These are phyloP conservation scores for Globisporangium cystogenes DNA, from an alignment of 352 stramenopile genomes.

Conservation along the genomic window DNA sequence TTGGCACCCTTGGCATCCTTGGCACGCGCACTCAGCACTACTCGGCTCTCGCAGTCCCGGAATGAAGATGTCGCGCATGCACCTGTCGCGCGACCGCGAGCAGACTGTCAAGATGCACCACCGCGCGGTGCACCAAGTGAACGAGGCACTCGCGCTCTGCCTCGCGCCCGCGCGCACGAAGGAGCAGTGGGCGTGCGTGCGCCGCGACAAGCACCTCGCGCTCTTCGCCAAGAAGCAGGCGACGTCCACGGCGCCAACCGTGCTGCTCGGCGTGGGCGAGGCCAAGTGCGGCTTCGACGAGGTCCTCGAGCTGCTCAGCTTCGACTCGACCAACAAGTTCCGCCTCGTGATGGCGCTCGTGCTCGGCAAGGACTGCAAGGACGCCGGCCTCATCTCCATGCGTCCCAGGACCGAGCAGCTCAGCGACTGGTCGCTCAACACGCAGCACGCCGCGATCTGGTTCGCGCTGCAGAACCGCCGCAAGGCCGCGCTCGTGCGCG, in stretches of 20 bases:
- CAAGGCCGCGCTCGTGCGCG: slow-evolving; percentile 38
- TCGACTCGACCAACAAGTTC: slow-evolving; percentile 49
- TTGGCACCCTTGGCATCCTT: no score
- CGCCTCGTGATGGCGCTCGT: slow-evolving; percentile 57
- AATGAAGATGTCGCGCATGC: slow-evolving; percentile 22
- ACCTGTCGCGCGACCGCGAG: slow-evolving; percentile 42
- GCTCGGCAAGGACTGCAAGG: slow-evolving; percentile 48
- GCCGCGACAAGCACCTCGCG: slow-evolving; percentile 42
- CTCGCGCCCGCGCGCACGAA: slow-evolving; percentile 49
- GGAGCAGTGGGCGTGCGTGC: slow-evolving; percentile 48
- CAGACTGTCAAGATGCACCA: slow-evolving; percentile 54
- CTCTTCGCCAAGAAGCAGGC: slow-evolving; percentile 44
- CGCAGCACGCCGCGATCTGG: slow-evolving; percentile 56
- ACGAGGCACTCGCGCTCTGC: slow-evolving; percentile 43
- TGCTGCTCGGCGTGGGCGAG: slow-evolving; percentile 60
- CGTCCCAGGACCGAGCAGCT: slow-evolving; percentile 25
- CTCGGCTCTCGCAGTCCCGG: background rate
- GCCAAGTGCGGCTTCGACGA: slow-evolving; percentile 53
- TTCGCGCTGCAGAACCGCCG: slow-evolving; percentile 48
- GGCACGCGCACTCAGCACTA: no score
- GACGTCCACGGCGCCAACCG: slow-evolving; percentile 25
- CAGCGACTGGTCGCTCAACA: slow-evolving; percentile 28
- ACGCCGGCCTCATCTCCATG: slow-evolving; percentile 40
- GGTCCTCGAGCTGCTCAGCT: slow-evolving; percentile 46
- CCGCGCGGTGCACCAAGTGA: slow-evolving; percentile 57